Base-by-base conservation (phyloP, 306 rosid species). In the Comarum palustre region DNA sequence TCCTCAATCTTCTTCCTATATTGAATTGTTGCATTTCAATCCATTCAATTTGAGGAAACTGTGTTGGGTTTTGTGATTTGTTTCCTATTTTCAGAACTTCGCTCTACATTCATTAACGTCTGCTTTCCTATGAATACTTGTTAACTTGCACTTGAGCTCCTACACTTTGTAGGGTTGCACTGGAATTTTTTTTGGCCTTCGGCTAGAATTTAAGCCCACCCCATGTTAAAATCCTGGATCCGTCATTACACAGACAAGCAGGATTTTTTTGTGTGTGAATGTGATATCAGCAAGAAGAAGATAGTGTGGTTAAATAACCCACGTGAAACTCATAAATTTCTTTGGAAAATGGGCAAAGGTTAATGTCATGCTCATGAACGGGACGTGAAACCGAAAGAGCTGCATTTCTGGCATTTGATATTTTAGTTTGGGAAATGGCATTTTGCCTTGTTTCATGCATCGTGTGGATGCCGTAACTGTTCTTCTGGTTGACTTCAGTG, bases 301-400 rank as follows among this genome's bases (percentile, higher is more conserved):
- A 8, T 15, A 0, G 2, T 16, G 42, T 31, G 43, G 19, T 32
- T 58, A 58, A 25, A 29, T 29, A 12, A 58, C 25, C 38, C 38
- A 61, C 42, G 66, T 31, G 66, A 36, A 31, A 60, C 22, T 31
- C 51, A n/a, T 20, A 42, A 41, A 4, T 68, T 17, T 9, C 51
- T 46, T 25, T 27, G 38, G 50, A 45, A 67, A 50, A 67, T 16
- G 39, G 57, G 16, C 59, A 5, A 29, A 29, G 29, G 59, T 29
- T 68, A 46, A 46, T 4, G 42, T 8, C 73, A n/a, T 47, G 45
- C 57, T 45, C 16, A 4, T 67, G 58, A 10, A 46, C 51, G 20
- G 61, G 61, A 50, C 73, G 5, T n/a, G 32, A 31, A 32, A 32
- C 61, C 24, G 46, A 69, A 69, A 69, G 61, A 69, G 4, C 17